Evolutionary conservation across 305 asterid genomes (phyloP), one percentile per base, ranked within the genome.

Genomic region (Galium porrigens): DNA sequence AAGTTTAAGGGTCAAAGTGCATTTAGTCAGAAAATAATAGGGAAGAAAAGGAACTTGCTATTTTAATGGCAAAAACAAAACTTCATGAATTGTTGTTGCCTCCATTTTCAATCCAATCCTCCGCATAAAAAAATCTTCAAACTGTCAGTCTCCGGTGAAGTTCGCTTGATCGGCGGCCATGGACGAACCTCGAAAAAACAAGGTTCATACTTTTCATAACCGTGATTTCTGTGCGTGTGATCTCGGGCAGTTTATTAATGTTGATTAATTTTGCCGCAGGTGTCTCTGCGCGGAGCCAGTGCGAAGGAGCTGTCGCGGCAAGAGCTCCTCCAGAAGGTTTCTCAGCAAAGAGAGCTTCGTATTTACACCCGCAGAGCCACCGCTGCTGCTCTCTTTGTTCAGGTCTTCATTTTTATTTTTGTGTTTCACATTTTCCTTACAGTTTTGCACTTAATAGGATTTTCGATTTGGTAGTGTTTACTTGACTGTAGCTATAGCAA

Each of bases 251-350:
- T 41, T 41, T 44, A 34, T 3, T 34, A n/a, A 30, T 32, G 4
- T 7, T 6, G 36, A 37, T 52, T 32, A 9, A 3, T 33, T 9
- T 52, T 11, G 62, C 49, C 62, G 10, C 78, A 91, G 98, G 96
- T 91, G 15, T 91, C 98, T 42, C 74, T 91, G 66, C 92, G 98
- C 37, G 98, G 98, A 70, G 88, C 96, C n/a, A 91, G 98, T 77
- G 89, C 85, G 52, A 86, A 81, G 84, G 98, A 88, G 73, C 81
- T 91, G 34, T 84, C 95, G 49, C 73, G 96, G 68, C 94, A 86
- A 63, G 96, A 82, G 48, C 90, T 91, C 55, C 77, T 91, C 60
- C 85, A 84, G 76, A 85, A 73, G 78, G 87, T 88, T 65, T 82
- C 82, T 73, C 95, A 83, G 60, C 89, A 91, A 71, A 73, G 98